Percentiles rank a stretch among this genome's conserved stretches.
Conservation (phyloP, 75 land plant species). For the Azolla pinnata region DNA sequence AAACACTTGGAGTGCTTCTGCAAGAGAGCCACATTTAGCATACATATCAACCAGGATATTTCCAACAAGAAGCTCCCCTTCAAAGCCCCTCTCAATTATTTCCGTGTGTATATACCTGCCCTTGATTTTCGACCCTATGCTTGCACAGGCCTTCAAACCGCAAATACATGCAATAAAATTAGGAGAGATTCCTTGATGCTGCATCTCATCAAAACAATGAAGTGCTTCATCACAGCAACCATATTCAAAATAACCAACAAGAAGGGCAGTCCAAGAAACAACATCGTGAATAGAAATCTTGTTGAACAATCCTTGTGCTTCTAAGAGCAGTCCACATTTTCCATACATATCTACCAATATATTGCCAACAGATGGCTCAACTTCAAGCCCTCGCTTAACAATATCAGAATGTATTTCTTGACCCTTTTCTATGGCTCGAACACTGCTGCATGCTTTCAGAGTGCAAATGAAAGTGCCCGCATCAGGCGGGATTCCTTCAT, state of each 20-base stretch:
- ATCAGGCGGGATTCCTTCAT: constrained; percentile 14
- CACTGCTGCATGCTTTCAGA: constrained; percentile 22
- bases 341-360: constrained; percentile 36
- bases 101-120: neutral
- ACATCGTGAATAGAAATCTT: constrained; percentile 10
- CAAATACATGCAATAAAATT: neutral
- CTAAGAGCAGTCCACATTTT: constrained; percentile 23
- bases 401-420: constrained; percentile 15
- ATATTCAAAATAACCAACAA: constrained; percentile 27
- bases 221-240: constrained; percentile 23
- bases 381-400: constrained; percentile 6
- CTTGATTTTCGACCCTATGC: neutral
- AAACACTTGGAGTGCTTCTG: constrained; percentile 10
- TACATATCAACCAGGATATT: neutral
- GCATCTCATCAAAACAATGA: constrained; percentile 24
- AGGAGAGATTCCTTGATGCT: constrained; percentile 8
- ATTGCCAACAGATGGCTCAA: constrained; percentile 19
- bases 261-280: constrained; percentile 29
- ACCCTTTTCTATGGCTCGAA: constrained; percentile 17
- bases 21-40: neutral
- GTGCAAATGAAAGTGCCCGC: constrained; percentile 17
- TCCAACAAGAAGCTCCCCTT: neutral
- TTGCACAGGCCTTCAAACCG: constrained; percentile 4
- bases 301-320: constrained; percentile 27
- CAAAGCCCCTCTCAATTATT: neutral